Percentiles rank a stretch among this genome's conserved stretches.
Evolutionary conservation across 2,329 filamentous ascomycete species (phyloP).

Genomic region (Dissoconium aciculare): DNA sequence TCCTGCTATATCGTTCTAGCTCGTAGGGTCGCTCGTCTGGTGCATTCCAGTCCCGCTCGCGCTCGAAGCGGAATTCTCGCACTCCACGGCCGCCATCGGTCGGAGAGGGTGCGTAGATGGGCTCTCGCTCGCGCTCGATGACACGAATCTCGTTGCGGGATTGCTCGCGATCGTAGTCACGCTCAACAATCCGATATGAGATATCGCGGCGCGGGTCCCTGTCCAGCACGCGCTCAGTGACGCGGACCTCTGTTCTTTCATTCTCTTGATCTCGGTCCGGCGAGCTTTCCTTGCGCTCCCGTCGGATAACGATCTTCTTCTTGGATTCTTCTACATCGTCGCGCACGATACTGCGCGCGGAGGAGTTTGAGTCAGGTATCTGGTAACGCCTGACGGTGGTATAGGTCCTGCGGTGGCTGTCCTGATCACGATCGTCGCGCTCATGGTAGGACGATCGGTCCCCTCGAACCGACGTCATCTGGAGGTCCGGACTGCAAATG

Average conservation of each 20-base stretch:
- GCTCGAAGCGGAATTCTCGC: slow-evolving; percentile 38
- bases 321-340: slow-evolving; percentile 24
- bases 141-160: slow-evolving; percentile 25
- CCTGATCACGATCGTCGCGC: slow-evolving; percentile 29
- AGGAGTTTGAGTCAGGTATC: slow-evolving; percentile 33
- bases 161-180: slow-evolving; percentile 16
- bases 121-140: slow-evolving; percentile 24
- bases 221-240: slow-evolving; percentile 28
- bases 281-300: slow-evolving; percentile 11
- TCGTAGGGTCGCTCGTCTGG: slow-evolving; percentile 29
- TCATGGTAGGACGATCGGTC: slow-evolving; percentile 29
- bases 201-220: slow-evolving; percentile 19
- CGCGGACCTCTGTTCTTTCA: slow-evolving; percentile 23
- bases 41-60: slow-evolving; percentile 34
- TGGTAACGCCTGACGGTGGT: slow-evolving; percentile 47
- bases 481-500: no score
- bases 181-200: slow-evolving; percentile 21
- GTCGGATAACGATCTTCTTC: slow-evolving; percentile 35
- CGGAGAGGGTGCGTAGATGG: slow-evolving; percentile 23
- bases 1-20: slow-evolving; percentile 38
- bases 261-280: slow-evolving; percentile 12
- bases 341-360: slow-evolving; percentile 17
- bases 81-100: slow-evolving; percentile 32
- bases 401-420: slow-evolving; percentile 28
- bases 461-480: slow-evolving; percentile 26